These are phyloP conservation scores for Talaromyces sp. DNA, from an alignment of 2,329 filamentous ascomycete species.

Conservation along the genomic window DNA sequence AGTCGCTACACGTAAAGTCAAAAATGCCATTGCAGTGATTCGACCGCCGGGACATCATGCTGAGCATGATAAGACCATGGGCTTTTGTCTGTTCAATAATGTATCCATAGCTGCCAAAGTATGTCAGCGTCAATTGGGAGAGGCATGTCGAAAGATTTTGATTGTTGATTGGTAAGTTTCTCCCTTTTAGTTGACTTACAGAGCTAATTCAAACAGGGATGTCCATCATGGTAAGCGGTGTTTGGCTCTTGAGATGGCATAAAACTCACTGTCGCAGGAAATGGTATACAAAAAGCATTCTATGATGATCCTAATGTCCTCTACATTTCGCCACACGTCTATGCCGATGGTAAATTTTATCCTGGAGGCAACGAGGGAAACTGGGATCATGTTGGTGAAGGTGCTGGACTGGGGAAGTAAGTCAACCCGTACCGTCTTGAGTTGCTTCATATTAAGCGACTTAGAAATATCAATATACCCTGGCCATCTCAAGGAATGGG, in stretches of 20 bases:
- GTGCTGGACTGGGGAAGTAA: constrained; percentile 55
- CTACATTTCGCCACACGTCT: constrained; percentile 93
- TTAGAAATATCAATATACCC: constrained; percentile 64
- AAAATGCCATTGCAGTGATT: constrained; percentile 94
- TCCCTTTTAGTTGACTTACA: constrained; percentile 29
- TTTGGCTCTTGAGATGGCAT: no score
- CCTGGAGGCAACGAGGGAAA: constrained; percentile 62
- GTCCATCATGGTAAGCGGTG: constrained; percentile 58
- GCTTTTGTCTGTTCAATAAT: constrained; percentile 98
- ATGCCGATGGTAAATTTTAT: constrained; percentile 79
- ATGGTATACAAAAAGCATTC: constrained; percentile 94
- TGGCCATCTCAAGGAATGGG: constrained; percentile 76
- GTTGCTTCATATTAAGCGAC: background rate
- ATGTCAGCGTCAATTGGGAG: constrained; percentile 76
- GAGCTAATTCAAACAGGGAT: constrained; percentile 46
- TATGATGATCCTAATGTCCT: constrained; percentile 92
- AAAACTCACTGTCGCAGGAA: constrained; percentile 53
- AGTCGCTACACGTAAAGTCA: constrained; percentile 78
- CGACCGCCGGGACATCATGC: constrained; percentile 94
- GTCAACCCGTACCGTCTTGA: constrained; percentile 18
- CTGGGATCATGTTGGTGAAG: constrained; percentile 58
- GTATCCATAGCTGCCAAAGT: constrained; percentile 88
- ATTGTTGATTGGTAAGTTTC: constrained; percentile 82
- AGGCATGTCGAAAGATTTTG: constrained; percentile 79
- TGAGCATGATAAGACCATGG: constrained; percentile 79